These are phyloP conservation scores for Glonium stellatum DNA, from an alignment of 495 filamentous ascomycete species.

Conservation along the genomic window DNA sequence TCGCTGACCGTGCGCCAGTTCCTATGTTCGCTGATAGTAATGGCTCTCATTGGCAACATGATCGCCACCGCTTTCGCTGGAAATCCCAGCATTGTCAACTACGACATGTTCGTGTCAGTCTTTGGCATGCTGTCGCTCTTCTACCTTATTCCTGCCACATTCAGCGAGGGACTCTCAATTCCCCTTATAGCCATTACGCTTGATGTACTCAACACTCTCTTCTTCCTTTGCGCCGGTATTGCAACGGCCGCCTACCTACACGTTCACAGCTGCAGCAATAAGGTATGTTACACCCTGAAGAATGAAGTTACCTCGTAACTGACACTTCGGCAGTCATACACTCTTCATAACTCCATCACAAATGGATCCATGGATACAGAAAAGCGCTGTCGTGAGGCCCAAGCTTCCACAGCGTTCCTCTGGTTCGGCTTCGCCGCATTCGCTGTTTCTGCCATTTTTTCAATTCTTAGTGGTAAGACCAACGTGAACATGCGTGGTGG, in stretches of 20 bases:
- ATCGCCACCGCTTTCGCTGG: conserved; percentile 49
- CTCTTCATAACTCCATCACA: conserved; percentile 50
- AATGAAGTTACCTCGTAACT: neutral
- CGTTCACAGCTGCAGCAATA: conserved; percentile 56
- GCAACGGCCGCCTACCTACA: conserved; percentile 55
- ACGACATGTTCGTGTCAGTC: conserved; percentile 57
- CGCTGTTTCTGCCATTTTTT: conserved; percentile 48
- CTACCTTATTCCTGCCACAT: conserved; percentile 52
- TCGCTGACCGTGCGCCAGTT: conserved; percentile 40
- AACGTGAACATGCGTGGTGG: conserved; percentile 42
- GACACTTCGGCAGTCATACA: conserved; percentile 45
- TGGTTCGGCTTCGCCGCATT: conserved; percentile 65
- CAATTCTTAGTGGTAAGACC: conserved; percentile 40
- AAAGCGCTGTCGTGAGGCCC: conserved; percentile 62
- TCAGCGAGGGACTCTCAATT: conserved; percentile 43
- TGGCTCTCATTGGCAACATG: conserved; percentile 63
- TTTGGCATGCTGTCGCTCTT: conserved; percentile 60
- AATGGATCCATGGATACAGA: conserved; percentile 47
- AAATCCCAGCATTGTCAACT: conserved; percentile 57
- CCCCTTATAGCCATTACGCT: conserved; percentile 50
- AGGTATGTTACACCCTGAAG: conserved; percentile 41
- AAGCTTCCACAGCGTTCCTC: conserved; percentile 62
- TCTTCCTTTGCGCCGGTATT: conserved; percentile 60
- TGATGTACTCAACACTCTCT: conserved; percentile 55
- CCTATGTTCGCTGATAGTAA: conserved; percentile 58